Conservation (phyloP, 345 rosid species). For the Psidium guajava region DNA sequence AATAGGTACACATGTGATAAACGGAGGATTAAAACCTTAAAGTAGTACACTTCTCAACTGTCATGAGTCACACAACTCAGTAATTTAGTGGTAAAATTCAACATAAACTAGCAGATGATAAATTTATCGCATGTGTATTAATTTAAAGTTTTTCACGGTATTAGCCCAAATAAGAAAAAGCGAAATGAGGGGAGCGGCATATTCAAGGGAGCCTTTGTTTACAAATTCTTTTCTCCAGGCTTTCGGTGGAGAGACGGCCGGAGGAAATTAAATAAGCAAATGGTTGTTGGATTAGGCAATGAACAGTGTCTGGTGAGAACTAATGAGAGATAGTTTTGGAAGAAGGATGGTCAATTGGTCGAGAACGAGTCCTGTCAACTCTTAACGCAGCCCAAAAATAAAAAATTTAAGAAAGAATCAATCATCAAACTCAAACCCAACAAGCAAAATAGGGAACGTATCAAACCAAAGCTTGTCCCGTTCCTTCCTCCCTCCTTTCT, state of each 20-base stretch:
- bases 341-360: not conserved
- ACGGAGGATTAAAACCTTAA: no score
- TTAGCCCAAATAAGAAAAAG: not conserved
- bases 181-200: not conserved
- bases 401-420: not conserved
- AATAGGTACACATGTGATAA: no score
- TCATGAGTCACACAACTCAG: no score
- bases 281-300: not conserved
- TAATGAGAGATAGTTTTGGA: not conserved
- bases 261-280: not conserved
- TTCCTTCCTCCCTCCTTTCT: not conserved
- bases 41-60: no score
- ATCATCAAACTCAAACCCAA: not conserved
- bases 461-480: not conserved
- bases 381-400: not conserved
- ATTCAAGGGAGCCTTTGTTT: not conserved
- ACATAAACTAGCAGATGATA: no score
- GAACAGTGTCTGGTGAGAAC: not conserved
- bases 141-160: no score
- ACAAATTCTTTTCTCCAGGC: not conserved
- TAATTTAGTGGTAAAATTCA: no score
- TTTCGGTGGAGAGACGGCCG: not conserved
- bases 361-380: not conserved
- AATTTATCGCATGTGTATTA: no score
- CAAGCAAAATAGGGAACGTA: not conserved